These are phyloP conservation scores for Stagonosporopsis vannaccii DNA, from an alignment of 2,329 filamentous ascomycete genomes.

Conservation along the genomic window DNA sequence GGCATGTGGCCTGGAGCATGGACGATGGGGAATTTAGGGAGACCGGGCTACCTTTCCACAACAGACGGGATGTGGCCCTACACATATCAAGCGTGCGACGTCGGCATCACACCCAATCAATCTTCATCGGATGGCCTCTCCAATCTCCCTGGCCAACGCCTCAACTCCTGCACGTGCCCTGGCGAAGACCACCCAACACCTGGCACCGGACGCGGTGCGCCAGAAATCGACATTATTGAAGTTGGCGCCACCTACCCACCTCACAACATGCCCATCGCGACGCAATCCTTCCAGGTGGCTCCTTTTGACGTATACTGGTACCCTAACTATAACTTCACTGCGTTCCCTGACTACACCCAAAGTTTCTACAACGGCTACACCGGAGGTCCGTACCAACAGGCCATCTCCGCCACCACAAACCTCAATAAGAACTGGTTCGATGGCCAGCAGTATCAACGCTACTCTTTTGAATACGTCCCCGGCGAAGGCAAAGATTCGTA, in stretches of 20 bases:
- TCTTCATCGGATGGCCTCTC: conserved; percentile 54
- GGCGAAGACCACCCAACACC: conserved; percentile 58
- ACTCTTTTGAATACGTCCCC: conserved; percentile 63
- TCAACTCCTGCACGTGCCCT: conserved; percentile 55
- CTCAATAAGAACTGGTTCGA: conserved; percentile 65
- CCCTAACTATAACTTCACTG: conserved; percentile 61
- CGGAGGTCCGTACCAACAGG: conserved; percentile 64
- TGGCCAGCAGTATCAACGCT: conserved; percentile 61
- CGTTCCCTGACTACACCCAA: conserved; percentile 58
- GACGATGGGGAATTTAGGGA: conserved; percentile 63
- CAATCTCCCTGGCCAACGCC: conserved; percentile 54
- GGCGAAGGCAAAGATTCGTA: conserved; percentile 55
- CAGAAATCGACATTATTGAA: conserved; percentile 59
- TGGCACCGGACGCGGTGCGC: conserved; percentile 56
- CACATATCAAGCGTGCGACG: conserved; percentile 60
- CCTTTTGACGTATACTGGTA: conserved; percentile 60
- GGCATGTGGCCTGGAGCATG: conserved; percentile 63
- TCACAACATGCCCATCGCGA: conserved; percentile 53
- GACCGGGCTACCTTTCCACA: conserved; percentile 60
- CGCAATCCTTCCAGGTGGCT: conserved; percentile 59
- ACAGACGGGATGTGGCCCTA: conserved; percentile 65
- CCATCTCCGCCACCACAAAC: conserved; percentile 62
- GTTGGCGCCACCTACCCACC: conserved; percentile 54
- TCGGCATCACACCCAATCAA: conserved; percentile 60
- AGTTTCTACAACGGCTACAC: conserved; percentile 61